Conservation (phyloP, 352 stramenopile species). For the Plasmopara viticola region DNA sequence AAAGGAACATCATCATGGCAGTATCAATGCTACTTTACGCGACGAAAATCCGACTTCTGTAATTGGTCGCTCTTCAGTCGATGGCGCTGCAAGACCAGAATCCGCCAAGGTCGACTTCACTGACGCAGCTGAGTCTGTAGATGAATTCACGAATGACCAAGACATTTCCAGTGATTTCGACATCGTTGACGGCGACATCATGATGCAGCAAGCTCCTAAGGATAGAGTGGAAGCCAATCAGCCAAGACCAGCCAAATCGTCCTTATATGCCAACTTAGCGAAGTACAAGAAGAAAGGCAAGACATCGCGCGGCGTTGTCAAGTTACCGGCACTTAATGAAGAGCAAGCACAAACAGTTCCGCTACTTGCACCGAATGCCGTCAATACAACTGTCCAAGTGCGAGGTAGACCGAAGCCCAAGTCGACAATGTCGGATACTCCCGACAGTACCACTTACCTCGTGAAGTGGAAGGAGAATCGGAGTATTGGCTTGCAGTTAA, state of each 20-base stretch:
- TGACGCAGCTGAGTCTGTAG: conserved; percentile 22
- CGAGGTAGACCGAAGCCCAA: conserved; percentile 71
- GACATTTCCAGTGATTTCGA: conserved; percentile 56
- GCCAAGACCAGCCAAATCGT: conserved; percentile 34
- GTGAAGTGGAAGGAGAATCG: conserved; percentile 86
- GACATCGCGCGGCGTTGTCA: conserved; percentile 47
- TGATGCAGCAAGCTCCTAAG: conserved; percentile 36
- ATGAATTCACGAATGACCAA: conserved; percentile 36
- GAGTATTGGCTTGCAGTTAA: conserved; percentile 81
- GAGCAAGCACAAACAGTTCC: conserved; percentile 63
- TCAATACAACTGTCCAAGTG: conserved; percentile 83
- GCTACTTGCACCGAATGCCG: conserved; percentile 64
- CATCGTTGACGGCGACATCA: conserved; percentile 45
- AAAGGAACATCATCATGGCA: conserved; percentile 9
- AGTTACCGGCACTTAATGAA: conserved; percentile 62
- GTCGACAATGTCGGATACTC: conserved; percentile 68
- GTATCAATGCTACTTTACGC: conserved; percentile 2
- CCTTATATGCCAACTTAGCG: conserved; percentile 50
- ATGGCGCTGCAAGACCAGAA: conserved; percentile 4
- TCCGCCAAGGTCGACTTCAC: conserved; percentile 25
- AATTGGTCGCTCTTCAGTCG: conserved; percentile 2
- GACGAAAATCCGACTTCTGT: conserved; percentile 9
- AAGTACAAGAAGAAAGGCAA: conserved; percentile 80
- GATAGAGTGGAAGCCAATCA: conserved; percentile 23
- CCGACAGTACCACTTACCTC: conserved; percentile 77